Conservation (phyloP, 2,329 filamentous ascomycete genomes). For the Aspergillus sp. region DNA sequence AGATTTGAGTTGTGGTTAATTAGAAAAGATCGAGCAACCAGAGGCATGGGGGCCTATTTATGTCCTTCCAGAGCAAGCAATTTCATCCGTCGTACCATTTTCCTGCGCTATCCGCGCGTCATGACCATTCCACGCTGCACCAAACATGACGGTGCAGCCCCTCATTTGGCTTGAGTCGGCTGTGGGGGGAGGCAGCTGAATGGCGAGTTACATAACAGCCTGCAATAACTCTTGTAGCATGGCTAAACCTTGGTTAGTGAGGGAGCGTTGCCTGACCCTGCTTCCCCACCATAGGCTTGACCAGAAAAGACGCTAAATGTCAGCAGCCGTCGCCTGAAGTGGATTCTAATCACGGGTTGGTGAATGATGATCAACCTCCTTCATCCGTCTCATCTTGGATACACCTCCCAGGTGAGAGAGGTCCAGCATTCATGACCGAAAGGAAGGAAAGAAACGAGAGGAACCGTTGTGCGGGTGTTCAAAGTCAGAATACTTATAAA, state of each 20-base stretch:
- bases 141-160: not conserved
- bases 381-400: not conserved
- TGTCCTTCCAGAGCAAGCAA: not conserved
- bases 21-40: not conserved
- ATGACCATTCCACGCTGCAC: not conserved
- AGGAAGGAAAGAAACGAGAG: not conserved
- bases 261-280: not conserved
- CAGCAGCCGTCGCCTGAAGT: not conserved
- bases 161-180: not conserved
- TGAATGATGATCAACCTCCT: not conserved
- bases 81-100: not conserved
- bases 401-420: not conserved
- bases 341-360: not conserved
- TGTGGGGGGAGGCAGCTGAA: not conserved
- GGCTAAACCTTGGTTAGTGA: not conserved
- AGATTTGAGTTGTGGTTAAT: slow-evolving; percentile 1
- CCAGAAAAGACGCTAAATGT: not conserved
- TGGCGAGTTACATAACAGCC: not conserved
- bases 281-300: not conserved
- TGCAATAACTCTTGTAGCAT: not conserved
- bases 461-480: not conserved
- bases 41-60: slow-evolving; percentile 1
- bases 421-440: not conserved
- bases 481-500: slow-evolving; percentile 2
- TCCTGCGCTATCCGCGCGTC: not conserved